phyloP scores from a whole-genome alignment of 1,284 basidiomycete genomes.

The Trametes versicolor region DNA sequence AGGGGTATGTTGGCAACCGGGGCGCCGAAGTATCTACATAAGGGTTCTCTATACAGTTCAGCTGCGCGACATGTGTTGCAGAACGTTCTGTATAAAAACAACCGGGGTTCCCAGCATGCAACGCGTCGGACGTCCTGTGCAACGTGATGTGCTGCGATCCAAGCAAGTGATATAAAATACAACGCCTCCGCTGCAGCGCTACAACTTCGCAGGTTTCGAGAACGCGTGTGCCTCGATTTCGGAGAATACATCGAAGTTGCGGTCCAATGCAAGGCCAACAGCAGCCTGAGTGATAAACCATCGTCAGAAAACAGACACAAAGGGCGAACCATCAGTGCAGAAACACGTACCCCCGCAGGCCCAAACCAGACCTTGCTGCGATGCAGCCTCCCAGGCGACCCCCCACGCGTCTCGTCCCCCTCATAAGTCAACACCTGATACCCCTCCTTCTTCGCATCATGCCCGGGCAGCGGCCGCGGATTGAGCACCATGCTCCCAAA shows the following conservation, averaged over 20 bases:
- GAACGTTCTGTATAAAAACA: neutral
- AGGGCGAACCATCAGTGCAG: constrained; percentile 35
- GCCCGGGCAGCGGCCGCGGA: constrained; percentile 51
- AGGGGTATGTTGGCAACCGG: neutral
- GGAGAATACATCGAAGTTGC: constrained; percentile 69
- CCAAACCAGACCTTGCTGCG: constrained; percentile 57
- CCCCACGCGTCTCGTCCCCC: constrained; percentile 73
- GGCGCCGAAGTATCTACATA: neutral
- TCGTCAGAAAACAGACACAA: neutral
- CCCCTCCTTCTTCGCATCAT: constrained; percentile 55
- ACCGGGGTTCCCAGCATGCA: too few relatives aligned
- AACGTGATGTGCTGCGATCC: neutral
- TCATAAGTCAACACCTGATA: constrained; percentile 65
- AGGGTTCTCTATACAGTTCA: neutral
- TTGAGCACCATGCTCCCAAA: constrained; percentile 72
- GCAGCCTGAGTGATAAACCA: constrained; percentile 55
- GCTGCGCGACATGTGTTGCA: neutral
- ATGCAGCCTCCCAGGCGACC: constrained; percentile 64
- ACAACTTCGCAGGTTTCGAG: constrained; percentile 30
- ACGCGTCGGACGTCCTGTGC: neutral
- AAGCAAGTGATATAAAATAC: neutral
- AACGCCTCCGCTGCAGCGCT: constrained; percentile 1
- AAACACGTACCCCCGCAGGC: constrained; percentile 53
- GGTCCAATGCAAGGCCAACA: constrained; percentile 51
- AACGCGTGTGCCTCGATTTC: constrained; percentile 46